Evolutionary conservation across 345 rosid genomes (phyloP).

Genomic region (Melastoma malabathricum): DNA sequence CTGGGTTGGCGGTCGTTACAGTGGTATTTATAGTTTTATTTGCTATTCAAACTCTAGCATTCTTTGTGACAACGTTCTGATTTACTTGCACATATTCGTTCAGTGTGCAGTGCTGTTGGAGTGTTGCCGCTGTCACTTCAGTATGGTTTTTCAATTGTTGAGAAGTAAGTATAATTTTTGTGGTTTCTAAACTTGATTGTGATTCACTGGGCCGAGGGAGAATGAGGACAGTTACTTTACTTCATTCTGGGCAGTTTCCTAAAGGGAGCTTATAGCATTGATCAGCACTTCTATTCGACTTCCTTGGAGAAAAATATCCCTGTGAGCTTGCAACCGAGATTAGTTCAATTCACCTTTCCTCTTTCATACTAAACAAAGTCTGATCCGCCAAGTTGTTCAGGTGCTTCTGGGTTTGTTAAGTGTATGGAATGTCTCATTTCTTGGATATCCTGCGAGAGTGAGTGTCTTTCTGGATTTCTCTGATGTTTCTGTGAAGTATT

Average conservation of each 20-base stretch:
- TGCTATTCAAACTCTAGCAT: slow-evolving; percentile 3
- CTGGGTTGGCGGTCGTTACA: slow-evolving; percentile 96
- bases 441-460: slow-evolving; percentile 91
- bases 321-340: slow-evolving; percentile 30
- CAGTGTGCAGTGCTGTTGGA: slow-evolving; percentile 99
- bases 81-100: slow-evolving; percentile 15
- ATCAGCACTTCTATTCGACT: slow-evolving; percentile 63
- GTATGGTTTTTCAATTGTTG: slow-evolving; percentile 77
- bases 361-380: neutral
- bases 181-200: slow-evolving; percentile 3
- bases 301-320: slow-evolving; percentile 79
- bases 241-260: slow-evolving; percentile 47
- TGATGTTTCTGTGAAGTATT: slow-evolving; percentile 3
- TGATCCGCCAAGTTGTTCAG: slow-evolving; percentile 24
- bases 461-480: slow-evolving; percentile 14
- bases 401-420: slow-evolving; percentile 81
- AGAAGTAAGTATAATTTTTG: slow-evolving; percentile 51
- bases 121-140: slow-evolving; percentile 86
- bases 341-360: neutral
- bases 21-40: slow-evolving; percentile 44
- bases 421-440: slow-evolving; percentile 84
- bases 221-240: slow-evolving; percentile 1
- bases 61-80: slow-evolving; percentile 6
- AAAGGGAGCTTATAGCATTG: slow-evolving; percentile 84
- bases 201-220: neutral